Evolutionary conservation across 2,329 filamentous ascomycete species (phyloP), one percentile per base, ranked within the genome.

Genomic region (Diplocarpon mali): DNA sequence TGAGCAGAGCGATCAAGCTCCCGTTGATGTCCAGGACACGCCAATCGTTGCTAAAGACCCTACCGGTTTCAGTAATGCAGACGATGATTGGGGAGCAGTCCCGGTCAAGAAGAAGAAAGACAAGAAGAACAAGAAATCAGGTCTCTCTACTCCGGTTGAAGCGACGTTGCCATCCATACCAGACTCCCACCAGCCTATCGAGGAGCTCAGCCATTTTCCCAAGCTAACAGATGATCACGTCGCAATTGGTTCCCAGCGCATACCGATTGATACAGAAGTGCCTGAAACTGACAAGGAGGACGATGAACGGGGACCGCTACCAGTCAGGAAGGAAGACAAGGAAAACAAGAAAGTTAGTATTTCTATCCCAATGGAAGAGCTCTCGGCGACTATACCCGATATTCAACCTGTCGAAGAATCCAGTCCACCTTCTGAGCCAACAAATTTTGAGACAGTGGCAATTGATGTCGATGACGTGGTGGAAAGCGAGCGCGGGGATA

Each of bases 51-150:
- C 30, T 10, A 10, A 32, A 10, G 30, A 32, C 5, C 11, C 30
- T 12, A 14, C n/a, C 9, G 9, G 10, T 32, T 12, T 32, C 30
- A 5, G n/a, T 10, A 10, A 14, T 32, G n/a, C 38, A 37, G 30
- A 9, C 10, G 46, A 48, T 20, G 42, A 45, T 8, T 45, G 20
- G 42, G 37, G 27, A 35, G 14, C 43, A 31, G 30, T 47, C 15
- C 34, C 45, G 29, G 61, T 59, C 54, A 65, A 62, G 48, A 65
- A 62, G 47, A 65, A 64, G 47, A 64, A 64, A 49, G 57, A 59
- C 5, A 68, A 67, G 55, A 70, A 68, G 46, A 51, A 51, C 14
- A 45, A 45, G 31, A 40, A 29, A 12, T 40, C 42, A 3, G 38
- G 38, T 4, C 28, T 29, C 12, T 27, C 39, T 8, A 42, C 34